phyloP scores from a whole-genome alignment of 768 basidiomycete genomes.

The Imleria badia region DNA sequence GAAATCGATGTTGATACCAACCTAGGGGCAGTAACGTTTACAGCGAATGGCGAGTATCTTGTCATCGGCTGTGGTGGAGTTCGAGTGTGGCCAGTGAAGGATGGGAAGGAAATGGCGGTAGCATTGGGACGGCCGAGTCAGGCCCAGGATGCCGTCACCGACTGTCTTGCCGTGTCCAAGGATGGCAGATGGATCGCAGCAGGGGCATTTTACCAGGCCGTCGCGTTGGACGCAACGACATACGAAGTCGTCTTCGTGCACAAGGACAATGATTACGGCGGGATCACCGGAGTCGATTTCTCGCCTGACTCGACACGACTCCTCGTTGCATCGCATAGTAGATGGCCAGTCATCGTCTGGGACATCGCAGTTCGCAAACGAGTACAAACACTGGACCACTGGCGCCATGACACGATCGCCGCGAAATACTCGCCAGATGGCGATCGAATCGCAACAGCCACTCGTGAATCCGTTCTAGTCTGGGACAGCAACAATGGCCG shows the following conservation, averaged over 20 bases:
- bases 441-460: neutral
- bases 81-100: neutral
- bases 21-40: neutral
- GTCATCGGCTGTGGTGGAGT: neutral
- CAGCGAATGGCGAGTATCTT: neutral
- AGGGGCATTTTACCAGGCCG: too few species aligned
- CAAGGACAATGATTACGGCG: too few species aligned
- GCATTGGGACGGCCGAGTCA: too few species aligned
- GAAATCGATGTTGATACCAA: neutral
- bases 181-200: slow-evolving; percentile 2
- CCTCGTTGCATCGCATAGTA: neutral
- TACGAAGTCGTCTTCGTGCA: neutral
- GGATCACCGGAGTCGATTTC: neutral
- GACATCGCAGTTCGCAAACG: neutral
- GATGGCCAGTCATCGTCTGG: neutral
- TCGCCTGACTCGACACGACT: slow-evolving; percentile 1
- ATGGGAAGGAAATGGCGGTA: neutral
- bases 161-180: slow-evolving; percentile 1
- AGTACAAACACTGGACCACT: neutral
- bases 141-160: too few species aligned
- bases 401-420: too few species aligned
- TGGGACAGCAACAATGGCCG: neutral
- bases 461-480: neutral
- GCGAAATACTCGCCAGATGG: neutral
- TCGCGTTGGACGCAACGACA: neutral